Evolutionary conservation across 1,284 basidiomycete genomes (phyloP).

Genomic region (Puccinia novopanici): DNA sequence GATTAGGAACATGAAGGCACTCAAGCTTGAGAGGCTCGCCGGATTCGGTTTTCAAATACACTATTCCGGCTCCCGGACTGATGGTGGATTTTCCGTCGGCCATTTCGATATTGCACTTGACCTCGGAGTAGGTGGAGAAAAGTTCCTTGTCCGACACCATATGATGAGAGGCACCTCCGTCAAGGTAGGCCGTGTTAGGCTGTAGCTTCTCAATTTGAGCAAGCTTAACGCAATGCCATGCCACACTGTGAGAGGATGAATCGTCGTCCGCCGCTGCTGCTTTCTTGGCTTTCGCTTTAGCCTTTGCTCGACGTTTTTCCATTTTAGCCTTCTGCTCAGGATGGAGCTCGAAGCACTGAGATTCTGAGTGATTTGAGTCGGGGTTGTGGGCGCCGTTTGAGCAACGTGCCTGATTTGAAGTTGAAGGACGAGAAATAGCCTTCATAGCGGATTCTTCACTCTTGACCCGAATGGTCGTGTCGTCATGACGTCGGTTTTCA

Average conservation of each 20-base stretch:
- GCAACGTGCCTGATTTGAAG: background rate
- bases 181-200: background rate
- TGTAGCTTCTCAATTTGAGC: background rate
- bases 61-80: too few species aligned
- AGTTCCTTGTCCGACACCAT: background rate
- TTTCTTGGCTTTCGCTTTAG: background rate
- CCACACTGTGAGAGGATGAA: background rate
- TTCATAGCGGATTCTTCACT: background rate
- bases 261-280: background rate
- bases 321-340: background rate
- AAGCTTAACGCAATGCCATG: background rate
- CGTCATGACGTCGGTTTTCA: too few species aligned
- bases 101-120: too few species aligned
- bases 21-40: background rate
- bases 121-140: background rate
- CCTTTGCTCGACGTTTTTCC: background rate
- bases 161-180: constrained; percentile 18
- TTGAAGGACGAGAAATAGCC: background rate
- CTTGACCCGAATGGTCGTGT: background rate
- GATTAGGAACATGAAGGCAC: constrained; percentile 19
- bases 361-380: background rate
- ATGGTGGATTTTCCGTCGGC: too few species aligned
- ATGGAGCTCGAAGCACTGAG: too few species aligned
- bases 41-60: too few species aligned
- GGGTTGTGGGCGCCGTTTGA: background rate